phyloP scores from a whole-genome alignment of 441 rosid genomes.

The Daphne laureola region DNA sequence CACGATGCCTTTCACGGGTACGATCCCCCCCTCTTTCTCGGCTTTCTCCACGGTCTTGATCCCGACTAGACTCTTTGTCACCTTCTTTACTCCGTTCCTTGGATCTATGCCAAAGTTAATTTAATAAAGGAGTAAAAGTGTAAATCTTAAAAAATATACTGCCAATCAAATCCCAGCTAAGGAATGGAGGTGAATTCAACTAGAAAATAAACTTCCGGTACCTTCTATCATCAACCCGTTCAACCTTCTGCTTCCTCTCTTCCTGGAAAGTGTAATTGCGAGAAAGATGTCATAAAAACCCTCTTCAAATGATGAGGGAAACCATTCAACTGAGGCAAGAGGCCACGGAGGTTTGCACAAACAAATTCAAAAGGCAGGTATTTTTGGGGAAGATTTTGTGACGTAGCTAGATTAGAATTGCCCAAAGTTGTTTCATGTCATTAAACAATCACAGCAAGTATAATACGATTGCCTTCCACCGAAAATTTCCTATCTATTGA shows the following conservation, averaged over 20 bases:
- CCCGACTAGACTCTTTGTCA: constrained; percentile 65
- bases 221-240: constrained; percentile 55
- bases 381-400: too few relatives aligned
- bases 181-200: neutral
- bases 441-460: too few relatives aligned
- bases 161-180: neutral
- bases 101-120: constrained; percentile 35
- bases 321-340: constrained; percentile 6
- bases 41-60: constrained; percentile 56
- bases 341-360: neutral
- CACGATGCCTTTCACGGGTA: constrained; percentile 65
- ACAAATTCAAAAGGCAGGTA: neutral
- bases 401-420: too few relatives aligned
- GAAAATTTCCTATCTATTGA: too few relatives aligned
- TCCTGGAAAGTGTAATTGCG: constrained; percentile 48
- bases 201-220: constrained; percentile 10
- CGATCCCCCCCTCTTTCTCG: constrained; percentile 79
- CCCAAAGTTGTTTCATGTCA: too few relatives aligned
- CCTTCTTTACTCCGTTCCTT: constrained; percentile 58
- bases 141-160: neutral
- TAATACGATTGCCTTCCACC: too few relatives aligned
- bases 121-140: neutral
- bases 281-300: constrained; percentile 19
- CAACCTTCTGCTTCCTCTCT: constrained; percentile 67
- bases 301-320: constrained; percentile 15